phyloP scores from a whole-genome alignment of 2,329 filamentous ascomycete species.

The Zarea fungicola region DNA sequence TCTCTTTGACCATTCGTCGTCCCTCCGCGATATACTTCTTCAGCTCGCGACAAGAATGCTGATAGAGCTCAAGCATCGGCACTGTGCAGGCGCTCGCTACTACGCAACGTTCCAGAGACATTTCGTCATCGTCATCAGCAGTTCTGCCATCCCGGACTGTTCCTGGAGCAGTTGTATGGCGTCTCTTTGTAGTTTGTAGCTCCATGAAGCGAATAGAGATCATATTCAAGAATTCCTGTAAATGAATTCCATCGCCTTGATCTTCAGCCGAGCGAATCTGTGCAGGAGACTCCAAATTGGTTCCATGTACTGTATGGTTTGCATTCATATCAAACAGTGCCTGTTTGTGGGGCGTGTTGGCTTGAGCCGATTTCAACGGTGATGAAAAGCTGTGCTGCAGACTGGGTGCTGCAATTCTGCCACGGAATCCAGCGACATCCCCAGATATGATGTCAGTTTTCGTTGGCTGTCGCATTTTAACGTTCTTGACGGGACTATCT shows the following conservation, averaged over 20 bases:
- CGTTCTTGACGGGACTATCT: conserved; percentile 70
- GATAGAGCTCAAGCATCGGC: conserved; percentile 89
- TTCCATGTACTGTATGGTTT: conserved; percentile 39
- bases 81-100: conserved; percentile 87
- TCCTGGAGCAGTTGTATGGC: conserved; percentile 69
- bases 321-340: conserved; percentile 49
- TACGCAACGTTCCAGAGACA: conserved; percentile 70
- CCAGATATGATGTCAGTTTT: conserved; percentile 63
- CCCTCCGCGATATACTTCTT: conserved; percentile 97
- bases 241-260: conserved; percentile 60
- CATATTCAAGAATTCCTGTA: conserved; percentile 91
- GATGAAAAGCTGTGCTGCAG: conserved; percentile 38
- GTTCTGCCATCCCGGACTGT: conserved; percentile 37
- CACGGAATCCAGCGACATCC: conserved; percentile 37
- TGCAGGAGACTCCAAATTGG: conserved; percentile 38
- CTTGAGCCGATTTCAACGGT: conserved; percentile 39
- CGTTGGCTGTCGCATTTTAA: conserved; percentile 64
- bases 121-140: conserved; percentile 42
- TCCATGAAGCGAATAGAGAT: conserved; percentile 99
- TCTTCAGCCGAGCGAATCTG: conserved; percentile 42
- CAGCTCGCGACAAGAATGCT: conserved; percentile 91
- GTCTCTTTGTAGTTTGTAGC: conserved; percentile 88
- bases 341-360: conserved; percentile 52
- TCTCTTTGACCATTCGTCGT: conserved; percentile 80
- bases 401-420: conserved; percentile 13